Evolutionary conservation across 441 rosid genomes (phyloP).

Genomic region (Flueggea neowawraea): DNA sequence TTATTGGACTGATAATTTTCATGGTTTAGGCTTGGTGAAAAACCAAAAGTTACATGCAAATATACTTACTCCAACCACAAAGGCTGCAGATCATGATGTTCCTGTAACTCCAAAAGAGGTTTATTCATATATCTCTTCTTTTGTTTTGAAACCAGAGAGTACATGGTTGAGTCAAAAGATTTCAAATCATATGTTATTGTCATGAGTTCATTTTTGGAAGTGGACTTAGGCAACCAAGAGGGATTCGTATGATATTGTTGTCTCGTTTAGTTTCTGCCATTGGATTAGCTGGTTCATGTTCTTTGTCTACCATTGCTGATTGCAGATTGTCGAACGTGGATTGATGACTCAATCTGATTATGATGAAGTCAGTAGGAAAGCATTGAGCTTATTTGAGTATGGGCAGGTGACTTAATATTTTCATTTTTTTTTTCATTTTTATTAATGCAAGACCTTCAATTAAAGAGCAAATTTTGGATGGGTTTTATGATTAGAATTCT

Average conservation of each 20-base stretch:
- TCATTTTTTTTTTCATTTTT: neutral
- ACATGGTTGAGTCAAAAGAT: no score
- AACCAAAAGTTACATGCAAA: conserved; percentile 54
- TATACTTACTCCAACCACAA: conserved; percentile 75
- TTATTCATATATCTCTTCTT: conserved; percentile 2
- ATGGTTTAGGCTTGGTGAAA: conserved; percentile 49
- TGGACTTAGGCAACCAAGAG: neutral
- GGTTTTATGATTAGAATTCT: neutral
- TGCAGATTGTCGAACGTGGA: conserved; percentile 72
- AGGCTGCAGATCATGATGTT: conserved; percentile 67
- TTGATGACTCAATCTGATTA: conserved; percentile 82
- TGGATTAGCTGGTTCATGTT: conserved; percentile 9
- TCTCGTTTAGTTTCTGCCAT: conserved; percentile 3
- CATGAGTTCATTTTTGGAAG: neutral
- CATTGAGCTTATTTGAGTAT: conserved; percentile 78
- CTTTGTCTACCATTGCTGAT: conserved; percentile 5
- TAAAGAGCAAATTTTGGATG: no score
- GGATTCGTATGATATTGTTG: conserved; percentile 1
- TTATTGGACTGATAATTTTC: conserved; percentile 2
- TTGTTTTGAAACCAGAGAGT: neutral
- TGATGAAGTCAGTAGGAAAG: conserved; percentile 80
- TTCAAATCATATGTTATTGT: neutral
- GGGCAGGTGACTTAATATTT: conserved; percentile 67
- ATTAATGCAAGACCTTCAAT: neutral
- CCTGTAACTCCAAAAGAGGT: conserved; percentile 70